Evolutionary conservation across 225 moss, liverwort and hornwort species (phyloP), one percentile per base, ranked within the genome.

Genomic region (Climacium dendroides): DNA sequence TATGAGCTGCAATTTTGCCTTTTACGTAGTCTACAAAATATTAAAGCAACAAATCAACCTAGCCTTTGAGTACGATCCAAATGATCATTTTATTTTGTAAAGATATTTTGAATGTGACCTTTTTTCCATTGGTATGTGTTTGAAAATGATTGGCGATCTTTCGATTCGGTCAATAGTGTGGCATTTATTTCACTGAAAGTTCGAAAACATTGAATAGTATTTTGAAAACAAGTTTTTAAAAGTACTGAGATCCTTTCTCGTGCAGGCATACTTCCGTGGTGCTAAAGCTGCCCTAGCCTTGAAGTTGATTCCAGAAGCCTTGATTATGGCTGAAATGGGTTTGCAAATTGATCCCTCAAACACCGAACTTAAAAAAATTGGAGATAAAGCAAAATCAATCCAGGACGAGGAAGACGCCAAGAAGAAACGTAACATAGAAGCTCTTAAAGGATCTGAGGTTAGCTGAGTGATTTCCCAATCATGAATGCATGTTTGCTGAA

Each of bases 231-330:
- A 63, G n/a, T 35, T 28, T 17, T 86, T 17, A 17, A 16, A 53
- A 28, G 13, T 81, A 62, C 25, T 81, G 74, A 74, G 74, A 74
- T 74, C 34, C 79, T 83, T 71, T 74, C 30, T 79, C 78, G 22
- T 92, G 90, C 91, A 98, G 98, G 99, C 95, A 50, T 95, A 95
- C 89, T 99, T 95, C 69, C 97, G 97, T 82, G 96, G 96, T 79
- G 95, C 95, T 30, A 97, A 97, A 91, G 97, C 96, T 83, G 95
- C 95, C n/a, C 88, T 99, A 45, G 92, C 94, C 84, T 89, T 99
- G 82, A 93, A 91, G n/a, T 91, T 97, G 86, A 94, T 93, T 89
- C 85, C 92, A 85, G 93, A 96, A 86, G 95, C 97, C 78, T 89
- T 87, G 73, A 85, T 63, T 65, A 88, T 93, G 74, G 95, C 94